Evolutionary conservation across 73 alveolate species (phyloP).

Genomic region (Paramecium primaurelia): DNA sequence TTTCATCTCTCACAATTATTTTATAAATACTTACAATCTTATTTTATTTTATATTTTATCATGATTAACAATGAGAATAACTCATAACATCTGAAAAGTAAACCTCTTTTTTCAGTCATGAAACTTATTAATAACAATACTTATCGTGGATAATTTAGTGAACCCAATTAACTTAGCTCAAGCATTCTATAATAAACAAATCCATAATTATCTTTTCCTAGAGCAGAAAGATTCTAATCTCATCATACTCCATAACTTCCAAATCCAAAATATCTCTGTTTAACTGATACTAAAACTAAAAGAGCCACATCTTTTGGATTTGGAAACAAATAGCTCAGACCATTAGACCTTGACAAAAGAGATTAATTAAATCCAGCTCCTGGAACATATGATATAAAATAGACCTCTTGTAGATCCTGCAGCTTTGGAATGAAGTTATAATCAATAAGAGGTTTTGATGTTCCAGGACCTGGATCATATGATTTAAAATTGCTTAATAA

Average conservation of each 20-base stretch:
- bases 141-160: slow-evolving; percentile 4
- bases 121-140: not conserved
- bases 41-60: not conserved
- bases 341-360: not conserved
- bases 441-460: not conserved
- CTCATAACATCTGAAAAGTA: not conserved
- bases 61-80: not conserved
- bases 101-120: not conserved
- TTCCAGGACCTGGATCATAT: slow-evolving; percentile 53
- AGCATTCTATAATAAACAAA: not conserved
- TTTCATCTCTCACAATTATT: not conserved
- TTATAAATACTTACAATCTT: not conserved
- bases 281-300: not conserved
- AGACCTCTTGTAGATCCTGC: not conserved
- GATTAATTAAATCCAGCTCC: slow-evolving; percentile 52
- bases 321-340: not conserved
- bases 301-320: slow-evolving; percentile 32
- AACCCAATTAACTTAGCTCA: not conserved
- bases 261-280: not conserved
- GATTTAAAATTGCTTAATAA: not conserved
- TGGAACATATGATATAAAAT: not conserved
- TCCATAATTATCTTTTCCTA: not conserved
- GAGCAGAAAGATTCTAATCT: slow-evolving; percentile 30
- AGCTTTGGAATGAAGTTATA: not conserved
- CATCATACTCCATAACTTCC: not conserved